phyloP scores from a whole-genome alignment of 192 early-diverging fungal genomes.

The Podila epicladia region DNA sequence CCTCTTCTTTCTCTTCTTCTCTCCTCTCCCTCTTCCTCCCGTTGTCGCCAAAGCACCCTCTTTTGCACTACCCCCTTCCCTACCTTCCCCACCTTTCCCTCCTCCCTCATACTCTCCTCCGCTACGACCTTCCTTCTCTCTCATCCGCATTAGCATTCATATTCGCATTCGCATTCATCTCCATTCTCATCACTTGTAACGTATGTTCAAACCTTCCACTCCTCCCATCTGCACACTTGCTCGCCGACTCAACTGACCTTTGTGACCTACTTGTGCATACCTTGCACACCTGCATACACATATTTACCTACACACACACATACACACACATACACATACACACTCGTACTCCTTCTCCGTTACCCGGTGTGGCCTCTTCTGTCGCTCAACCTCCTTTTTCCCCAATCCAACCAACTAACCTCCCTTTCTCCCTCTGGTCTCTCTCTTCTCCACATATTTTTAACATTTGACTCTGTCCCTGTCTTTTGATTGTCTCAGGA shows the following conservation, averaged over 20 bases:
- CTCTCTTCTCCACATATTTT: neutral
- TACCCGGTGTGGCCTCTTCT: no score
- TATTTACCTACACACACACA: neutral
- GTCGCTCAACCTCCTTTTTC: no score
- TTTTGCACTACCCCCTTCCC: neutral
- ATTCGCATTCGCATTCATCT: constrained; percentile 1
- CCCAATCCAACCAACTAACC: no score
- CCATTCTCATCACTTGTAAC: neutral
- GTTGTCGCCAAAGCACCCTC: neutral
- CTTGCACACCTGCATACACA: neutral
- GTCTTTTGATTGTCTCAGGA: no score
- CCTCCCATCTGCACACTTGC: neutral
- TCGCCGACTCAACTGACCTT: neutral
- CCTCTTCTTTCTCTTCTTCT: neutral
- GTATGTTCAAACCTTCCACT: neutral
- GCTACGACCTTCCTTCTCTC: neutral
- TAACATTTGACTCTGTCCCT: neutral
- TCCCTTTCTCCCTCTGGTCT: neutral
- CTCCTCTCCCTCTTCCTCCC: neutral
- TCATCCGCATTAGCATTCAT: neutral
- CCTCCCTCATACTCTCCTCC: neutral
- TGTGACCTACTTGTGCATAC: no score
- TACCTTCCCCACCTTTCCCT: neutral
- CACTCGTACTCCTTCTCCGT: neutral
- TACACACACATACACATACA: no score